Base-by-base conservation (phyloP, 768 basidiomycete species). In the Amanita brunnescens region DNA sequence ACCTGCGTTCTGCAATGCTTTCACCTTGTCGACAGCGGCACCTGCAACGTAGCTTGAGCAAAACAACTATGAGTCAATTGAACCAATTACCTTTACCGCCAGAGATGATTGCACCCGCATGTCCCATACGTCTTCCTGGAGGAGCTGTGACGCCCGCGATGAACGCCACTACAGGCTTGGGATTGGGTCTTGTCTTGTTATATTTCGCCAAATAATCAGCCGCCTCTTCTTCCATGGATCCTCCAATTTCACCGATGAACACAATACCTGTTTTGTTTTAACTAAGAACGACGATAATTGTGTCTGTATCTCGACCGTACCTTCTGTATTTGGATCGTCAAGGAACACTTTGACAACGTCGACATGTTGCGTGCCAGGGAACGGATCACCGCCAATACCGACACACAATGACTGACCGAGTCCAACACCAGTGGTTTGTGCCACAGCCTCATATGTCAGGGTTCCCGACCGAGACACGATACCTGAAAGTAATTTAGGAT, bases 191-290 rank as follows among this genome's bases (percentile, higher is more conserved):
- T 23, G 86, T 91, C 71, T 91, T 89, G 77, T 99, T 99, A 75
- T 89, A 86, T 67, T 79, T 77, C 65, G 89, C 87, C 50, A 99
- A 74, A 70, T 95, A 98, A 59, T 93, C 96, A 5, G 96, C 96
- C 6, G 96, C 96, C 57, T 98, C 95, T 68, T 99, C 96, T 71
- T 99, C 96, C 95, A 97, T 96, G 6, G 91, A 87, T 18, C 96
- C 96, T 56, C 96, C 96, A 59, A 99, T 99, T 72, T 99, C 96
- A 54, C 96, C 96, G 60, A 99, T 99, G 55, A 98, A 75, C 56
- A 99, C 95, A 57, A 99, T 94, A 59, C 94, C 90, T 91, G 54
- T 30, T 33, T 53, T 57, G 30, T 33, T 37, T 35, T 39, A 29
- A 46, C 46, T 29, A 1, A 51, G 35, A 47, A 23, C 39, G 33